phyloP scores from a whole-genome alignment of 2,329 filamentous ascomycete genomes.

The Colletotrichum spinosum region DNA sequence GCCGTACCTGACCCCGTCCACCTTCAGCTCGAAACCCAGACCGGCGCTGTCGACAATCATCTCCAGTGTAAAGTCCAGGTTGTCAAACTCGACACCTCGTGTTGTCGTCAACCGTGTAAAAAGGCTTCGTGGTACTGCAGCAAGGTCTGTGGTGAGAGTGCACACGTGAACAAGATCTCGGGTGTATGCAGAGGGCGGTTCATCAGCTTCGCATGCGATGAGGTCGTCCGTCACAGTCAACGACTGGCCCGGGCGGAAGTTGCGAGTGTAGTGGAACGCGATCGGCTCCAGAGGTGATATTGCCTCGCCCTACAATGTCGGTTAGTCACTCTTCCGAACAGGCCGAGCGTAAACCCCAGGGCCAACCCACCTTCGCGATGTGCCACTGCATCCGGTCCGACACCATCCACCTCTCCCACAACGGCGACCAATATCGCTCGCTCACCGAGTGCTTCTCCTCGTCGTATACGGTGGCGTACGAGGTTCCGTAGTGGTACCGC shows the following conservation, averaged over 20 bases:
- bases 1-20: slow-evolving; percentile 82
- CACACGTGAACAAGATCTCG: slow-evolving; percentile 78
- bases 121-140: slow-evolving; percentile 77
- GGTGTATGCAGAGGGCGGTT: slow-evolving; percentile 70
- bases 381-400: slow-evolving; percentile 89
- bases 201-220: slow-evolving; percentile 79
- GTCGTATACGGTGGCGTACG: slow-evolving; percentile 84
- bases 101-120: slow-evolving; percentile 84
- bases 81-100: slow-evolving; percentile 83
- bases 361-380: slow-evolving; percentile 74
- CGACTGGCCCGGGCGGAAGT: slow-evolving; percentile 83
- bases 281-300: slow-evolving; percentile 80
- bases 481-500: slow-evolving; percentile 83
- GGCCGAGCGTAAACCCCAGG: not conserved
- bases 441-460: slow-evolving; percentile 78
- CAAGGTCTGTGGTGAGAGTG: slow-evolving; percentile 83
- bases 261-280: slow-evolving; percentile 87
- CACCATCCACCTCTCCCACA: slow-evolving; percentile 89
- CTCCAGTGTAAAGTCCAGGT: slow-evolving; percentile 83
- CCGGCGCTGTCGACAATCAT: slow-evolving; percentile 86
- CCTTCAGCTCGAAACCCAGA: slow-evolving; percentile 81
- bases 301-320: slow-evolving; percentile 70
- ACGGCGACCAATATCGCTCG: slow-evolving; percentile 82
- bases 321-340: slow-evolving; percentile 14
- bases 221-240: slow-evolving; percentile 84